These are phyloP conservation scores for Blastocystis sp. DNA, from an alignment of 352 stramenopile species.

Conservation along the genomic window DNA sequence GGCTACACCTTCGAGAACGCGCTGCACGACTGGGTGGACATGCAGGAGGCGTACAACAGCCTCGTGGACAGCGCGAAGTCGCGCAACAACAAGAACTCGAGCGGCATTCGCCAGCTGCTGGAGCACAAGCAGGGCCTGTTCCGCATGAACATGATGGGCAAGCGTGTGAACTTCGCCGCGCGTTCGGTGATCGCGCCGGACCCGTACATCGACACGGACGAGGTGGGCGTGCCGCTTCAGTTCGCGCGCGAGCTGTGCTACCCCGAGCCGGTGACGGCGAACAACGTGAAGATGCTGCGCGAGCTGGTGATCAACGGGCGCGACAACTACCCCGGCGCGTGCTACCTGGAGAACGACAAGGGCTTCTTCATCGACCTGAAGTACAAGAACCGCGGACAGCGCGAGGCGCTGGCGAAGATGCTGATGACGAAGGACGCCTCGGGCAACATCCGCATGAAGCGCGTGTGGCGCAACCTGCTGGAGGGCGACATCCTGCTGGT, in stretches of 20 bases:
- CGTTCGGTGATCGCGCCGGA: slow-evolving; percentile 98
- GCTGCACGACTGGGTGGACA: slow-evolving; percentile 92
- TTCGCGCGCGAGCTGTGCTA: slow-evolving; percentile 98
- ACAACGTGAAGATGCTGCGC: slow-evolving; percentile 95
- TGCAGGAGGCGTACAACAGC: slow-evolving; percentile 90
- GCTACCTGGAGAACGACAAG: slow-evolving; percentile 90
- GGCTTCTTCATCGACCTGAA: slow-evolving; percentile 91
- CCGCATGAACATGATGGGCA: slow-evolving; percentile 97
- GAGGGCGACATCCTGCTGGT: slow-evolving; percentile 98
- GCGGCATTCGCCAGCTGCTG: slow-evolving; percentile 95
- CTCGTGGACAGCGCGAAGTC: slow-evolving; percentile 87
- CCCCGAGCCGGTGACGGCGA: slow-evolving; percentile 93
- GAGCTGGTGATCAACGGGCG: slow-evolving; percentile 93
- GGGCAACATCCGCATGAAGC: slow-evolving; percentile 82
- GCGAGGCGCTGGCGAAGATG: slow-evolving; percentile 92
- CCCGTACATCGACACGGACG: slow-evolving; percentile 98
- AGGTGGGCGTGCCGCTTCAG: slow-evolving; percentile 96
- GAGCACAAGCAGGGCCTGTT: slow-evolving; percentile 99
- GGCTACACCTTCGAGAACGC: slow-evolving; percentile 86
- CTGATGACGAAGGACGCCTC: slow-evolving; percentile 83
- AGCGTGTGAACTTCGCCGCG: slow-evolving; percentile 98
- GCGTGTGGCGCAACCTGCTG: slow-evolving; percentile 94
- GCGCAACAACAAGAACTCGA: slow-evolving; percentile 75
- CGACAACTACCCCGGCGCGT: slow-evolving; percentile 93
- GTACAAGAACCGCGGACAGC: slow-evolving; percentile 89